Conservation (phyloP, 176 grass and related monocot species). For the Pontederia paniculata region DNA sequence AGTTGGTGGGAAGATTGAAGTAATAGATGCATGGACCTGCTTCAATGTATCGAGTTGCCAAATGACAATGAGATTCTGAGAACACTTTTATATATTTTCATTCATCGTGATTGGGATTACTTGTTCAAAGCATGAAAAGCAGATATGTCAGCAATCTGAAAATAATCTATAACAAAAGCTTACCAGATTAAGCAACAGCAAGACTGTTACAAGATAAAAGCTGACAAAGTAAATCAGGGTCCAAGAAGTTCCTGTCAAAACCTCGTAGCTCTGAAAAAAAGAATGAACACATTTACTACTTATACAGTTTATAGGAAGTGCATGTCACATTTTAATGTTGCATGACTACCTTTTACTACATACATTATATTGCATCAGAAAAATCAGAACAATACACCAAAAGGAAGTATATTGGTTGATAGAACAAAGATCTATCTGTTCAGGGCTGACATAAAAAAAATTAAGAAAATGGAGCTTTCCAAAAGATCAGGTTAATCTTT, state of each 20-base stretch:
- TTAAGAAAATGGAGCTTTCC: neutral
- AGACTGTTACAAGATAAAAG: conserved; percentile 83
- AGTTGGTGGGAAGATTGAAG: no score
- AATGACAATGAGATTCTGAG: no score
- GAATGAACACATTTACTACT: conserved; percentile 1
- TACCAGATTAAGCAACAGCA: conserved; percentile 96
- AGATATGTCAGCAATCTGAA: neutral
- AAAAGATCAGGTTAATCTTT: conserved; percentile 2
- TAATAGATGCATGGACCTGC: no score
- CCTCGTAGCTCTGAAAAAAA: conserved; percentile 68
- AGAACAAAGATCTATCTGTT: no score
- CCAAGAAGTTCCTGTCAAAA: conserved; percentile 87
- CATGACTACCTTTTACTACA: neutral
- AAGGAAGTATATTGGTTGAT: no score
- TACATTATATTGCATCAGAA: neutral
- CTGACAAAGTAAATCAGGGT: conserved; percentile 85
- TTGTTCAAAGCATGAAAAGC: no score
- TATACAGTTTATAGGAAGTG: neutral
- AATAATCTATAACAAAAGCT: conserved; percentile 16
- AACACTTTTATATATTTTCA: no score
- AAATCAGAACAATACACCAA: neutral
- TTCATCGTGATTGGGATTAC: no score
- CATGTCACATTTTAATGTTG: neutral
- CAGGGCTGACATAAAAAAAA: no score
- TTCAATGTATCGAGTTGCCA: no score